Base-by-base conservation (phyloP, 2,329 filamentous ascomycete species). In the Fusarium sp. region DNA sequence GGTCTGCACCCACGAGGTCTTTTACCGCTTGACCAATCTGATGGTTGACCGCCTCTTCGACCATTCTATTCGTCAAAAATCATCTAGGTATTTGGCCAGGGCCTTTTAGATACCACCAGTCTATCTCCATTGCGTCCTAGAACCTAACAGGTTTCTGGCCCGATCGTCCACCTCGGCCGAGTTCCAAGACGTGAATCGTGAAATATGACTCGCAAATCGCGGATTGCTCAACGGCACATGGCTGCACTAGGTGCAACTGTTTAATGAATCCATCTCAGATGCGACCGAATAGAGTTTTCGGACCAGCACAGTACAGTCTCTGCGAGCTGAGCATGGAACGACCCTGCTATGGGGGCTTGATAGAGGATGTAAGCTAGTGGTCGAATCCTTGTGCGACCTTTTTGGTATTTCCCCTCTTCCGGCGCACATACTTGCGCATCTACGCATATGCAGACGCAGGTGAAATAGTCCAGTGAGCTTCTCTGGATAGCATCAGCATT, bases 241-340 rank as follows among this genome's bases (percentile, higher is more conserved):
- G 62, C 58, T 59, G 56, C 65, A 71, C 71, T 72, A 73, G 37
- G 41, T 37, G 35, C n/a, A n/a, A 49, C 42, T 56, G 69, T 73
- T 73, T 73, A 60, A 73, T 73, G 67, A 73, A 65, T 43, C 59
- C 70, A 71, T 72, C 70, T 70, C 42, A 52, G 46, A 51, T 56
- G 17, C 53, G 50, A 67, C 67, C 71, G 70, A 73, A 72, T 73
- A 58, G 49, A 49, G 49, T 65, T 71, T 61, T 37, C 27, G 48
- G 50, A 50, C 41, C 40, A 63, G 43, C 71, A 73, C 71, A 73
- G 71, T 73, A 70, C 56, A 63, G 35, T 64, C 53, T 67, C 49
- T 60, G 25, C 21, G 21, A 36, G 23, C 56, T 43, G 42, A 58
- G 43, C 55, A 72, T 72, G 70, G 70, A 66, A 70, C 27, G 56